A percentile compares a stretch with the other conserved stretches of the same genome.
Evolutionary conservation across 768 basidiomycete species (phyloP).

Genomic region (Pisolithus marmoratus): DNA sequence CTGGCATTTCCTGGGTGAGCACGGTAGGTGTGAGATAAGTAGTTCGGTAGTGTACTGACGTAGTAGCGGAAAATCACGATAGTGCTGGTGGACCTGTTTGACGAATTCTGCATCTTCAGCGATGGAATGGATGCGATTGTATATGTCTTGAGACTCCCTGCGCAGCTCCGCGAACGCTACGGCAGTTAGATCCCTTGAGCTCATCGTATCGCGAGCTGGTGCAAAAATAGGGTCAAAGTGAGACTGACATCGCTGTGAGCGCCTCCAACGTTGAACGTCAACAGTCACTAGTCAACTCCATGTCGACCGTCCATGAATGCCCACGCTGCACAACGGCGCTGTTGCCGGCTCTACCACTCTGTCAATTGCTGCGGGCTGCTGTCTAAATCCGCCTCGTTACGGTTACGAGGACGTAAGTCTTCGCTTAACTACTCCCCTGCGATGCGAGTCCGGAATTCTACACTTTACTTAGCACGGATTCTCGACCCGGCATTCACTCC

Average conservation of each 20-base stretch:
- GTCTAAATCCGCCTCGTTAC: not conserved
- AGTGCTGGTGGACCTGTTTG: conserved; percentile 40
- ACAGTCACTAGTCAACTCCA: too few species aligned
- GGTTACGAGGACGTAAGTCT: conserved; percentile 1
- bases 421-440: not conserved
- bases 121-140: conserved; percentile 86
- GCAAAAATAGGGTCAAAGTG: too few species aligned
- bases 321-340: not conserved
- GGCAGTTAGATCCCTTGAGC: conserved; percentile 5
- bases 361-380: not conserved
- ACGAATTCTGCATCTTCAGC: conserved; percentile 74
- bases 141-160: conserved; percentile 70
- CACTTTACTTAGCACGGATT: not conserved
- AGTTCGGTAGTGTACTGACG: conserved; percentile 34
- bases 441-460: not conserved
- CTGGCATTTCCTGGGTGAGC: conserved; percentile 31
- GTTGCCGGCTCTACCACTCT: not conserved
- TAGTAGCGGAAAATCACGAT: conserved; percentile 47
- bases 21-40: not conserved
- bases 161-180: conserved; percentile 47
- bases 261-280: too few species aligned
- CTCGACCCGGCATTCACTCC: not conserved
- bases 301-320: too few species aligned
- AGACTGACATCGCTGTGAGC: not conserved
- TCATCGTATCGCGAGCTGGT: not conserved